phyloP scores from a whole-genome alignment of 345 rosid genomes.

The Kandelia obovata region DNA sequence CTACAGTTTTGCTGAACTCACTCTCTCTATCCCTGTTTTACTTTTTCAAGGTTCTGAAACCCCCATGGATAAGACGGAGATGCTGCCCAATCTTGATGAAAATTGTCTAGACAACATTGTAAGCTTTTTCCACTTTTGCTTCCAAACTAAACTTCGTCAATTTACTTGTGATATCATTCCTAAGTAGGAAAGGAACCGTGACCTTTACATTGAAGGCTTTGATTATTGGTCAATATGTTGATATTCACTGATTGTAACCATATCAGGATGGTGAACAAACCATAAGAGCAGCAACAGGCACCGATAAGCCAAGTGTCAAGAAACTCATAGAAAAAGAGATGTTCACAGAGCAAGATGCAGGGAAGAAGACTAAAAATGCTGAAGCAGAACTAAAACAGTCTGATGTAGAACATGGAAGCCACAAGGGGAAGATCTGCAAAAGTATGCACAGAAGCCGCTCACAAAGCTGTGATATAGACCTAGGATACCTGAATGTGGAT shows the following conservation, averaged over 20 bases:
- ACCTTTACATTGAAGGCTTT: background rate
- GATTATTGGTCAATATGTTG: conserved; percentile 13
- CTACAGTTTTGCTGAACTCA: background rate
- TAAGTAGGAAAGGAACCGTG: background rate
- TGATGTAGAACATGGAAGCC: conserved; percentile 44
- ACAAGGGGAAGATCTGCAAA: conserved; percentile 17
- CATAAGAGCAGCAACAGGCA: conserved; percentile 13
- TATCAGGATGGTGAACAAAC: conserved; percentile 57
- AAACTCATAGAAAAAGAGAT: conserved; percentile 91
- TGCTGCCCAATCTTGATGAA: conserved; percentile 28
- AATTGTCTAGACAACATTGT: conserved; percentile 42
- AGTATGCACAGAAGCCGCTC: conserved; percentile 40
- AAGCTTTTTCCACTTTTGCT: conserved; percentile 26
- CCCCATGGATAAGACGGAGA: conserved; percentile 32
- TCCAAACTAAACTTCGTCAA: background rate
- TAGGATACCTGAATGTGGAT: conserved; percentile 34
- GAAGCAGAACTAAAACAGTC: conserved; percentile 43
- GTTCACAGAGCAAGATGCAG: conserved; percentile 41
- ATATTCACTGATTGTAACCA: conserved; percentile 10
- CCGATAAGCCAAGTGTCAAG: conserved; percentile 65
- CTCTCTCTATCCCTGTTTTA: conserved; percentile 9
- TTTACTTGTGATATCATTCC: background rate
- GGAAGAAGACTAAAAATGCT: conserved; percentile 36
- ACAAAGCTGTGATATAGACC: conserved; percentile 50
- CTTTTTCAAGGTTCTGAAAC: conserved; percentile 39